These are phyloP conservation scores for Lecanicillium sp. DNA, from an alignment of 2,329 filamentous ascomycete species.

Conservation along the genomic window DNA sequence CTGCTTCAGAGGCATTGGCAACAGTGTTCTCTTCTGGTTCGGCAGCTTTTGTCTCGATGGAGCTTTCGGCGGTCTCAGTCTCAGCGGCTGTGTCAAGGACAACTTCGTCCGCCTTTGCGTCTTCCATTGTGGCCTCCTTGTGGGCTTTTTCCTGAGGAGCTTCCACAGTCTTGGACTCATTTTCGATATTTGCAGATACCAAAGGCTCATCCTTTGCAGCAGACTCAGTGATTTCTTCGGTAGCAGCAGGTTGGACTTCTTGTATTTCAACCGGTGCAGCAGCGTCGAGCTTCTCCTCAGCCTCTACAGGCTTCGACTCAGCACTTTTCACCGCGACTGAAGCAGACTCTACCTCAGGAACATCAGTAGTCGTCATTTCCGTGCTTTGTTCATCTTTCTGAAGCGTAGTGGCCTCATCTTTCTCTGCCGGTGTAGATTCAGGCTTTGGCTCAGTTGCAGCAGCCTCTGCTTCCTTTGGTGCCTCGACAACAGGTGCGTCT, in stretches of 20 bases:
- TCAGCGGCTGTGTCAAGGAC: no score
- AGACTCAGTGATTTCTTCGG: slow-evolving; percentile 4
- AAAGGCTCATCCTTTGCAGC: slow-evolving; percentile 8
- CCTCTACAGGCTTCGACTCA: neutral
- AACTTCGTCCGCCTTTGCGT: no score
- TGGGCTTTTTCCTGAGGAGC: neutral
- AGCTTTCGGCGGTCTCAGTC: no score
- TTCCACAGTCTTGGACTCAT: neutral
- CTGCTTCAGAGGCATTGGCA: neutral
- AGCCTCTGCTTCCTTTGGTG: slow-evolving; percentile 1
- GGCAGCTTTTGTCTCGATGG: no score
- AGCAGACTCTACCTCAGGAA: slow-evolving; percentile 4
- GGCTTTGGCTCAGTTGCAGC: slow-evolving; percentile 3
- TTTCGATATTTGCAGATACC: slow-evolving; percentile 1
- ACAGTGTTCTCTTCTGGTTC: neutral
- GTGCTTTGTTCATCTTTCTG: neutral
- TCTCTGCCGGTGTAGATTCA: neutral
- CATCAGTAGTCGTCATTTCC: neutral
- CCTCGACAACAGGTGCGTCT: neutral
- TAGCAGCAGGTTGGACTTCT: neutral
- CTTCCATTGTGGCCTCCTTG: neutral
- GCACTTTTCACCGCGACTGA: slow-evolving; percentile 5
- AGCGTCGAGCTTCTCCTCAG: slow-evolving; percentile 6
- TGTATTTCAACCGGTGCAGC: slow-evolving; percentile 9
- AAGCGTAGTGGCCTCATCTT: slow-evolving; percentile 1